Evolutionary conservation across 768 basidiomycete species (phyloP), one percentile per base, ranked within the genome.

Genomic region (Asterophora lycoperdoides): DNA sequence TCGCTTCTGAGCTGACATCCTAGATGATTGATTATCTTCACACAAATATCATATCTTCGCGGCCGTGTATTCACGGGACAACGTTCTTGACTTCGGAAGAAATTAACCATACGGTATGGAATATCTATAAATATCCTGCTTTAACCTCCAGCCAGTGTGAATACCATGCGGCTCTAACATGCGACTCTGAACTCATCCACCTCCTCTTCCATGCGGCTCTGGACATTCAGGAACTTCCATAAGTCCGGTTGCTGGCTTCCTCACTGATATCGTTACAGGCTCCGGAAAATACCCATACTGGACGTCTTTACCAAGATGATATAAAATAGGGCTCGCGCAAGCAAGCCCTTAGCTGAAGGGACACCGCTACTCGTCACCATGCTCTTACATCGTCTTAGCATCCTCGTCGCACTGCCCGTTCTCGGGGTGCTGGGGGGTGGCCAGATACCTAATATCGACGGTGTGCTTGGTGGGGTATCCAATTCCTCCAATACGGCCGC

Each of bases 1-100:
- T 74, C 1, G 86, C 86, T n/a, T n/a, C n/a, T n/a, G n/a, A n/a
- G n/a, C n/a, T 9, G 87, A 86, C 26, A 81, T 84, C 52, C 76
- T 75, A 6, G 23, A 23, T 23, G 23, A 23, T 23, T 23, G 23
- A 23, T 23, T 23, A 23, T 6, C 23, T 23, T 3, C 23, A 23
- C 23, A 23, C 3, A 23, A 23, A 23, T 23, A 23, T n/a, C n/a
- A n/a, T n/a, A n/a, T n/a, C n/a, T n/a, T n/a, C n/a, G n/a, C n/a
- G n/a, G n/a, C n/a, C n/a, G n/a, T n/a, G n/a, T n/a, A n/a, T n/a
- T n/a, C n/a, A n/a, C n/a, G n/a, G n/a, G n/a, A n/a, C n/a, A n/a
- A n/a, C n/a, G n/a, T n/a, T n/a, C n/a, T n/a, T 26, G 38, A 32
- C 40, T 5, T 18, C 40, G 8, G 30, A 11, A 15, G 9, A 26